A percentile compares a stretch with the other conserved stretches of the same genome.
phyloP scores from a whole-genome alignment of 2,329 filamentous ascomycete species.

The Clarireedia homoeocarpa region DNA sequence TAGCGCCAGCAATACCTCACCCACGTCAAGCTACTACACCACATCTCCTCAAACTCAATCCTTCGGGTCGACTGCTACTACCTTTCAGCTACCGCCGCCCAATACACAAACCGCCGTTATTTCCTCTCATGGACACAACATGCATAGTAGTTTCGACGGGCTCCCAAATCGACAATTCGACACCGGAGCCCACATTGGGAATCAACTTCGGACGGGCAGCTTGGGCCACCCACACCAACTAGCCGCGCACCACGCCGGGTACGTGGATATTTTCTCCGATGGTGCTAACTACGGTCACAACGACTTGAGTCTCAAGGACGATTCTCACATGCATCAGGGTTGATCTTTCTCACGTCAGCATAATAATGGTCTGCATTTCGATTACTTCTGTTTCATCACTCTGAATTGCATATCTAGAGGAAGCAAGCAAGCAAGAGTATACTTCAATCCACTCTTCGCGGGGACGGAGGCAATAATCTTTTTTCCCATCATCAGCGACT shows the following conservation, averaged over 20 bases:
- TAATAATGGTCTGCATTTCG: background rate
- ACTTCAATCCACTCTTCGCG: background rate
- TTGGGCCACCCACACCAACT: constrained; percentile 17
- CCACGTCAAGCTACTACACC: constrained; percentile 13
- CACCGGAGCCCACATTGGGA: constrained; percentile 4
- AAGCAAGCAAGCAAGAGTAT: background rate
- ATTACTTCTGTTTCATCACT: background rate
- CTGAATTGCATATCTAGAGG: background rate
- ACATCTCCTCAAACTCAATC: constrained; percentile 18
- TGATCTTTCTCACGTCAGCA: background rate
- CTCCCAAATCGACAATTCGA: constrained; percentile 5
- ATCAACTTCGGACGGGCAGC: constrained; percentile 15
- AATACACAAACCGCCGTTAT: background rate
- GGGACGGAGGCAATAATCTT: background rate
- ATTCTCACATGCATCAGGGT: background rate
- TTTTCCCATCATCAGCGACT: background rate
- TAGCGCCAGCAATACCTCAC: constrained; percentile 12
- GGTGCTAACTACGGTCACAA: background rate
- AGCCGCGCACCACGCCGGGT: background rate
- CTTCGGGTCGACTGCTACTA: constrained; percentile 6
- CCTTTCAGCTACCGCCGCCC: constrained; percentile 17
- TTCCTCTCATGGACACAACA: background rate
- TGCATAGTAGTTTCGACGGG: background rate
- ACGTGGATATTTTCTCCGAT: constrained; percentile 1
- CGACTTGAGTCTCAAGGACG: background rate